Evolutionary conservation across 495 filamentous ascomycete genomes (phyloP), one percentile per base, ranked within the genome.

Genomic region (Cryomyces antarcticus): DNA sequence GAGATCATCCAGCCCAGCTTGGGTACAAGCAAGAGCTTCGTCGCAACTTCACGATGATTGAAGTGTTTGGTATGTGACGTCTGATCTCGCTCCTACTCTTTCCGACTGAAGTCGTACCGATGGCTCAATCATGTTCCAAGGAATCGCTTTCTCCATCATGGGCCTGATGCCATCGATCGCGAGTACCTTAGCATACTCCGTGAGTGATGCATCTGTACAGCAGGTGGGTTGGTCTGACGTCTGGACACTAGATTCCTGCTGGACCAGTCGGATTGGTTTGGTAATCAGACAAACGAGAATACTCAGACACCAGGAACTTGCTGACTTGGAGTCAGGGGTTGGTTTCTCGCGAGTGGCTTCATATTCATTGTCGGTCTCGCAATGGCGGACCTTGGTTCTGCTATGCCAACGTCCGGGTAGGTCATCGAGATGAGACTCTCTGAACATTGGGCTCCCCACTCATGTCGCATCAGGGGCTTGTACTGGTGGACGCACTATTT

Each of bases 401-500:
- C 76, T 2, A 79, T 82, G 73, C 77, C 77, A 11, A 82, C 77
- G 5, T 71, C 70, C 13, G 77, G 77, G 7, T 76, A 24, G 17
- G 17, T 24, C 17, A 24, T 24, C 17, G 2, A 24, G 17, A 24
- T 2, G 48, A 30, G 6, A 38, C 33, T 28, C 13, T 9, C 10
- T 1, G 35, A 44, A 9, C 29, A 9, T 17, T 43, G 5, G 9
- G 31, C 12, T 12, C 27, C 36, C 7, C 6, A 28, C 17, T 24
- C 17, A 24, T 24, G 17, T 24, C 17, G 17, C 17, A 24, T 24
- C 17, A 24, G 17, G 11, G 38, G 75, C 7, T 58, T 80, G 4
- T 79, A 80, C 52, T 80, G 71, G 66, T 78, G 76, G 77, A 80
- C 77, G 5, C 75, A 79, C 47, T 77, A 71, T 59, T 80, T 78